A percentile compares a stretch with the other conserved stretches of the same genome.
Evolutionary conservation across 1,139 yeast species (phyloP).

Genomic region (Protomyces inundatus): DNA sequence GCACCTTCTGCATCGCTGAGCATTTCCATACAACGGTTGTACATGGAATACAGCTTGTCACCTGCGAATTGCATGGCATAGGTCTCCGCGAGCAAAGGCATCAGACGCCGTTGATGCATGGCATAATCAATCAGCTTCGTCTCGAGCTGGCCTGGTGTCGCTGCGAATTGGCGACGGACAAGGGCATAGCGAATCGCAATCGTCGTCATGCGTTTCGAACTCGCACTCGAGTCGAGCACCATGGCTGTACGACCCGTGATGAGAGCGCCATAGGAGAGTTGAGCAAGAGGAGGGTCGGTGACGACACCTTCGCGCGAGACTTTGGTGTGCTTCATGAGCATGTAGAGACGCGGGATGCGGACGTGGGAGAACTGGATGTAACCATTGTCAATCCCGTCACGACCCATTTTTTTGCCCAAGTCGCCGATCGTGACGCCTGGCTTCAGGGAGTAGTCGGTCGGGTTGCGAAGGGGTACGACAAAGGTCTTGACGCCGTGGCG

Average conservation of each 20-base stretch:
- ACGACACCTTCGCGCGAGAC: conserved; percentile 68
- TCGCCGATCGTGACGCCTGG: conserved; percentile 86
- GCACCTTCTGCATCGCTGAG: conserved; percentile 42
- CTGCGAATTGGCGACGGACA: conserved; percentile 73
- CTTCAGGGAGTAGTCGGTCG: conserved; percentile 55
- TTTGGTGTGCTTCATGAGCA: conserved; percentile 75
- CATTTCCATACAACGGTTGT: conserved; percentile 49
- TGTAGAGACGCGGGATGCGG: conserved; percentile 72
- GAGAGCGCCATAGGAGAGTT: conserved; percentile 78
- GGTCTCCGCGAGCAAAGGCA: conserved; percentile 42
- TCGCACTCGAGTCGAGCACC: conserved; percentile 79
- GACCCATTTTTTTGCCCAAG: conserved; percentile 63
- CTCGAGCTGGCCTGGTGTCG: conserved; percentile 14
- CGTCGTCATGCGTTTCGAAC: conserved; percentile 71
- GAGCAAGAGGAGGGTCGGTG: conserved; percentile 67
- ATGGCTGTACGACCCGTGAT: conserved; percentile 83
- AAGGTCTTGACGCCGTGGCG: conserved; percentile 91
- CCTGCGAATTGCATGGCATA: conserved; percentile 73
- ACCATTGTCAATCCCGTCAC: conserved; percentile 72
- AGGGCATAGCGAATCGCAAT: conserved; percentile 85
- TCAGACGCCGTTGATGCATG: conserved; percentile 22
- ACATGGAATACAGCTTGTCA: conserved; percentile 55
- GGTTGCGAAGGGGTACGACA: conserved; percentile 80
- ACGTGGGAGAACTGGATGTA: conserved; percentile 82
- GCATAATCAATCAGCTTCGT: conserved; percentile 20